Evolutionary conservation across 2,329 filamentous ascomycete genomes (phyloP), one percentile per base, ranked within the genome.

Genomic region (Penicillium psychrosexuale): DNA sequence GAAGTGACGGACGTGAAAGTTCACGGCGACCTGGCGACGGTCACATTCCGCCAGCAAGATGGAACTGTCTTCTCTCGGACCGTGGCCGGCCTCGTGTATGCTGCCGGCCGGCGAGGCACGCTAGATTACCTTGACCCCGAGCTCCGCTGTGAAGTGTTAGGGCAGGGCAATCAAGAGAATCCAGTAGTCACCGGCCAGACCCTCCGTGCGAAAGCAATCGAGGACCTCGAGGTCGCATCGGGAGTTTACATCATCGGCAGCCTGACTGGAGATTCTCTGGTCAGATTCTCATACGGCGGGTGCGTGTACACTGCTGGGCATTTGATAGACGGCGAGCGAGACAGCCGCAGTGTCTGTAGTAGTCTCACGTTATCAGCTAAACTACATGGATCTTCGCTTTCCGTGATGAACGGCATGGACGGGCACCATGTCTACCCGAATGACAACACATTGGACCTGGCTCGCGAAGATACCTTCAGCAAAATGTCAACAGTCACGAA

Each of bases 261-360:
- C 59, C 63, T 86, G 47, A 83, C 82, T 0, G 83, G 83, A 4
- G 83, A 86, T 65, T 84, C 82, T 3, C 72, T 86, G 3, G 80
- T 86, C 27, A 74, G 83, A 1, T 84, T 84, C 62, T 81, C 82
- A 8, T 81, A 84, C 28, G 83, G 83, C 3, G 80, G 82, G 5
- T 84, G 83, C 60, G 78, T 81, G 8, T 82, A 81, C 62, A 76
- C 80, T 5, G 83, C 82, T 4, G 79, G 82, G 4, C 79, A 76
- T 57, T 76, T 85, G 19, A 74, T 80, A 43, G 57, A 61, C 8
- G 56, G 62, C 5, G 57, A 63, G 24, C 48, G 60, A 5, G 58
- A 62, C 34, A 45, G 52, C 5, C 48, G 51, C 22, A 66, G 60
- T 45, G 33, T 46, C 11, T 57, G 59, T 36, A 62, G 65, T 30